These are phyloP conservation scores for Astrocystis sublimbata DNA, from an alignment of 495 filamentous ascomycete species.

Conservation along the genomic window DNA sequence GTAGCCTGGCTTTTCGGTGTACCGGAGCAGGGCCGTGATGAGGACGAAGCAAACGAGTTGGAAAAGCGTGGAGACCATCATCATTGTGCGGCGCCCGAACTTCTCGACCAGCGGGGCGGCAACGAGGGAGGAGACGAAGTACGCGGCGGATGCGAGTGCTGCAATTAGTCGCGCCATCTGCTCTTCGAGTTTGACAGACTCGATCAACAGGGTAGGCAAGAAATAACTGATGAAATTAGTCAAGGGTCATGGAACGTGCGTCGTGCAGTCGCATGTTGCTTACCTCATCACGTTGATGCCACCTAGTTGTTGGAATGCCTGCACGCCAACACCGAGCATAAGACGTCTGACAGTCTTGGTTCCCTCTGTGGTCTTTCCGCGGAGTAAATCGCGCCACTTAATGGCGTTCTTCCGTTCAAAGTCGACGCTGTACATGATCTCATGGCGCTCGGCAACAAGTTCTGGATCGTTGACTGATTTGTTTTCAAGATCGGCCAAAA, in stretches of 20 bases:
- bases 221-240: slow-evolving; percentile 32
- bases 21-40: slow-evolving; percentile 56
- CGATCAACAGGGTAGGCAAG: slow-evolving; percentile 45
- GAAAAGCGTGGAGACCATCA: slow-evolving; percentile 59
- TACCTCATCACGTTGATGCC: slow-evolving; percentile 31
- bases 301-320: slow-evolving; percentile 44
- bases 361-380: slow-evolving; percentile 24
- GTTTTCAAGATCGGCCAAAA: slow-evolving; percentile 38
- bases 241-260: not conserved
- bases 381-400: slow-evolving; percentile 28
- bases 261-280: not conserved
- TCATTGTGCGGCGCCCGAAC: slow-evolving; percentile 59
- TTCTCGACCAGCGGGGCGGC: slow-evolving; percentile 54
- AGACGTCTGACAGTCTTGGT: slow-evolving; percentile 40
- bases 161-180: slow-evolving; percentile 36
- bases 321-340: slow-evolving; percentile 36
- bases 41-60: slow-evolving; percentile 58
- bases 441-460: slow-evolving; percentile 29
- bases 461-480: slow-evolving; percentile 29
- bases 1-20: slow-evolving; percentile 38
- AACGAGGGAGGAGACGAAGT: slow-evolving; percentile 46
- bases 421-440: slow-evolving; percentile 31
- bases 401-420: slow-evolving; percentile 31
- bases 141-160: slow-evolving; percentile 34
- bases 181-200: slow-evolving; percentile 40